Base-by-base conservation (phyloP, 306 rosid genomes). In the Leucaena leucocephala region DNA sequence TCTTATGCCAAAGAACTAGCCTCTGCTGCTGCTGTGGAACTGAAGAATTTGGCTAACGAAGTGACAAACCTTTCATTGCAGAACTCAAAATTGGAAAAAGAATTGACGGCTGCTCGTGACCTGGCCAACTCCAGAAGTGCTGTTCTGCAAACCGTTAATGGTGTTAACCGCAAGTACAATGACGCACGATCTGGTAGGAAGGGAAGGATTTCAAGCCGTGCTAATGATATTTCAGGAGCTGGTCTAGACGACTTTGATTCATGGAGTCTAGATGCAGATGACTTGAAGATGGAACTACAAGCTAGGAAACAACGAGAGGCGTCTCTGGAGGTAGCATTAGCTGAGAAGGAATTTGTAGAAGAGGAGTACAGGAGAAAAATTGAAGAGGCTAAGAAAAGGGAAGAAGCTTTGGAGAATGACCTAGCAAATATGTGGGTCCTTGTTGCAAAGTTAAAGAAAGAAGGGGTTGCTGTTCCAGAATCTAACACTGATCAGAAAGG, bases 351-450 rank as follows among this genome's bases (percentile, higher is more conserved):
- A 76, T 87, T 80, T 75, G 64, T 93, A 35, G 98, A 96, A 87
- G 93, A 87, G 64, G 97, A 96, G 71, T 90, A 76, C 83, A 87
- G 94, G 84, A 93, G 82, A 89, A 93, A 87, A 85, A 84, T 80
- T 78, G 98, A 96, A 68, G 99, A 91, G 79, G 90, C 94, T 82
- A 93, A 93, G 90, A 93, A 88, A 87, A 91, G 92, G 84, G 99
- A 96, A 81, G 96, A 86, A 73, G 96, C 99, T 77, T 80, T 96
- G 71, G 99, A 96, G 89, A 96, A 96, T 70, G 99, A 96, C 86
- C 88, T 96, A 78, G 98, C 99, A 62, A 96, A 91, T 89, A 96
- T 96, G 99, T 96, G 99, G 99, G 96, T 96, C 67, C 94, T 96
- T 84, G 99, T 96, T 76, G 99, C 99, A 1, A 96, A 90, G 91